Conservation (phyloP, 2,329 filamentous ascomycete genomes). For the Fusarium sp. region DNA sequence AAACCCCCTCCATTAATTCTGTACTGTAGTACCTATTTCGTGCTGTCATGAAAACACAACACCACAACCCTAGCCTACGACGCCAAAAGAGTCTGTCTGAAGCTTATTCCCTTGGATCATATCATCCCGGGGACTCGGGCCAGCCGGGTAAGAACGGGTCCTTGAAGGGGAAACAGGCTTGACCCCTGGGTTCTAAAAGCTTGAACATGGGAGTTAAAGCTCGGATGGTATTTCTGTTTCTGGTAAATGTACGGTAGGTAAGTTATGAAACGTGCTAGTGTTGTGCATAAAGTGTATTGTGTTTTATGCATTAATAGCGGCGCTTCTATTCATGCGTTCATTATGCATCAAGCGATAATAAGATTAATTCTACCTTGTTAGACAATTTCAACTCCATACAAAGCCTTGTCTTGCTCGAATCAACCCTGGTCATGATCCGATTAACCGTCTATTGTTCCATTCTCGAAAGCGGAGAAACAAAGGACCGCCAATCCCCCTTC, state of each 20-base stretch:
- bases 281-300: not conserved
- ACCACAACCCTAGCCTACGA: not conserved
- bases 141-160: not conserved
- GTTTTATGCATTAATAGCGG: not conserved
- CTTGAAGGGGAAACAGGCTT: not conserved
- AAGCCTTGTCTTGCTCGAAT: not conserved
- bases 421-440: not conserved
- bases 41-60: not conserved
- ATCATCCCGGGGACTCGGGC: not conserved
- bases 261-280: not conserved
- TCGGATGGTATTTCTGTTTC: not conserved
- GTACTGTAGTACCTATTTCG: not conserved
- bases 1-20: no score
- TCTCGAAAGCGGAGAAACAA: slow-evolving; percentile 9
- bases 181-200: not conserved
- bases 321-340: not conserved
- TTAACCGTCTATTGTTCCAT: not conserved
- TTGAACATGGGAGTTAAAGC: not conserved
- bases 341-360: not conserved
- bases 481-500: slow-evolving; percentile 13
- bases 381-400: not conserved
- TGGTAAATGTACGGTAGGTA: not conserved
- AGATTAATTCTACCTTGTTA: not conserved
- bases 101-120: not conserved
- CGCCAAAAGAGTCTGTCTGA: not conserved